A percentile compares a stretch with the other conserved stretches of the same genome.
phyloP scores from a whole-genome alignment of 805 yeast genomes.

The Wickerhamomyces chaumierensis region DNA sequence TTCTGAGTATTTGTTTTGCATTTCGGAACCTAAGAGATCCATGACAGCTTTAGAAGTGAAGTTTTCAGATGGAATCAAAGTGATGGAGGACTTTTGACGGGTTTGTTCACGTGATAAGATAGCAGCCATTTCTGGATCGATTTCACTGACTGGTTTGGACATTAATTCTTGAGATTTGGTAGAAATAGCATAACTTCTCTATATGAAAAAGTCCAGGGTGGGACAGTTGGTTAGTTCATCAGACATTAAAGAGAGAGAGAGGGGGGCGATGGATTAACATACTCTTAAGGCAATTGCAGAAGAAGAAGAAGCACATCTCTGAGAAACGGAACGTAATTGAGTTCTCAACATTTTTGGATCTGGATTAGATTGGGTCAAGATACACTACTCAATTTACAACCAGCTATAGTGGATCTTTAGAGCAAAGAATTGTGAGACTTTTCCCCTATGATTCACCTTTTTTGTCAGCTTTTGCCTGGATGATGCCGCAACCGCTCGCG shows the following conservation, averaged over 20 bases:
- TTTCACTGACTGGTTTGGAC: constrained; percentile 25
- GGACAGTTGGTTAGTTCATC: background rate
- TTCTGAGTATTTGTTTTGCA: constrained; percentile 98
- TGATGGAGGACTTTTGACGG: constrained; percentile 91
- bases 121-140: constrained; percentile 70
- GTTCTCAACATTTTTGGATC: background rate
- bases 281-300: too few relatives aligned
- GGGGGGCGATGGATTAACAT: background rate
- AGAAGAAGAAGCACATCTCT: background rate
- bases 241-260: too few relatives aligned
- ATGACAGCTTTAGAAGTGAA: constrained; percentile 93
- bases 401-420: too few relatives aligned
- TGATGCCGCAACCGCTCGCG: too few relatives aligned
- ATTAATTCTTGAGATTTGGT: constrained; percentile 29
- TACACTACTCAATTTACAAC: too few relatives aligned
- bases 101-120: constrained; percentile 70
- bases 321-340: background rate
- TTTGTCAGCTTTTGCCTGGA: too few relatives aligned
- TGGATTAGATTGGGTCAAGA: too few relatives aligned
- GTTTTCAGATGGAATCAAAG: constrained; percentile 93
- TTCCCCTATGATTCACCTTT: too few relatives aligned
- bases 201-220: background rate
- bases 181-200: constrained; percentile 32
- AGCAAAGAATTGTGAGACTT: too few relatives aligned
- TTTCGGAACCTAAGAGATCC: constrained; percentile 93